Evolutionary conservation across 768 basidiomycete species (phyloP), one percentile per base, ranked within the genome.

Genomic region (Lentinula detonsa): DNA sequence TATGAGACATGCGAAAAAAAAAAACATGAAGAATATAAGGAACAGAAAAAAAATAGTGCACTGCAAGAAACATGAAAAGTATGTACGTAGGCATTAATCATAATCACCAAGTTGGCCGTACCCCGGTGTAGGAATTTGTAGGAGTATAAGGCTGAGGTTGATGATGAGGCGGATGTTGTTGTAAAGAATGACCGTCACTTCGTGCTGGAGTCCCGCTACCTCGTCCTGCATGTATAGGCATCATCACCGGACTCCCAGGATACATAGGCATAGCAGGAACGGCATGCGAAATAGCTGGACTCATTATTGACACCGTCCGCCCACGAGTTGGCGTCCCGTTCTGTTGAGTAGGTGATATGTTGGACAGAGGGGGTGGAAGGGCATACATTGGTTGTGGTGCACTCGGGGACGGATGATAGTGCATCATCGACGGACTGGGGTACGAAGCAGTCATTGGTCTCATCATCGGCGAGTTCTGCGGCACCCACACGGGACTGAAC

Each of bases 401-500:
- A 39, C 77, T 79, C 4, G 85, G 79, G 2, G 85, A 71, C 28
- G 33, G 50, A 35, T 85, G 81, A 71, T 91, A 91, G 13, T 85
- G 71, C 73, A 91, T 78, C 72, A 90, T 40, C 18, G 48, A 75
- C 61, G 82, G 87, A 5, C 81, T 61, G 62, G 85, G 79, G 67
- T 90, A 91, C 18, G 89, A 86, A 9, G 87, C 85, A 16, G 76
- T 70, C 57, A 83, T 70, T 7, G 82, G 79, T 45, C 86, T 81
- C 71, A 90, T 81, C 72, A 84, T 75, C 39, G 73, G 75, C 21
- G 78, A 77, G 43, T 74, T 78, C 68, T 83, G 85, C 10, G 77
- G 76, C 64, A 91, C 76, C 89, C 89, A 91, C 72, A 90, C 77
- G 0, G 81, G 82, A 57, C 79, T 77, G 64, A 87, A 90, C 64